Percentiles rank a stretch among this genome's conserved stretches.
phyloP scores from a whole-genome alignment of 768 basidiomycete genomes.

The Tremella yokohamensis region DNA sequence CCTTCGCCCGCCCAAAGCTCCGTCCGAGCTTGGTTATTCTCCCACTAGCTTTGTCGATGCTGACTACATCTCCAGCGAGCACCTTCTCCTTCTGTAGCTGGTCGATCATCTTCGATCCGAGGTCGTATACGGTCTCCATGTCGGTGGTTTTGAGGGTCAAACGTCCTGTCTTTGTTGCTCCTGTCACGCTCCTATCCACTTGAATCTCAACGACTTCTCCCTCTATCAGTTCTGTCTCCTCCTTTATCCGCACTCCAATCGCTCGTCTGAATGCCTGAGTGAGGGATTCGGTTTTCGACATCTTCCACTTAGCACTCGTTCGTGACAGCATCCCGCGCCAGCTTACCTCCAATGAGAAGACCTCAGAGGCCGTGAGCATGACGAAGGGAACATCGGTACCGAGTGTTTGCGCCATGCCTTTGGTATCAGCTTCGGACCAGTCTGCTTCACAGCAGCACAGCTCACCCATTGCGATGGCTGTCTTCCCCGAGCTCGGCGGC shows the following conservation, averaged over 20 bases:
- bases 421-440: background rate
- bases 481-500: conserved; percentile 95
- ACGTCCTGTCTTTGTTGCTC: conserved; percentile 96
- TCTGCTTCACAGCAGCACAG: conserved; percentile 13
- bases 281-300: conserved; percentile 97
- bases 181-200: conserved; percentile 93
- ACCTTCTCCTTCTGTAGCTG: conserved; percentile 96
- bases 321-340: background rate
- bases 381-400: conserved; percentile 96
- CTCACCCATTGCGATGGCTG: conserved; percentile 91
- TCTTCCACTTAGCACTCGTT: conserved; percentile 52
- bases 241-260: conserved; percentile 95
- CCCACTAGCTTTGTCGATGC: conserved; percentile 95
- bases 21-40: conserved; percentile 94
- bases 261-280: conserved; percentile 94
- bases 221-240: conserved; percentile 94
- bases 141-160: conserved; percentile 96
- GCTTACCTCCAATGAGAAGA: conserved; percentile 74
- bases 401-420: conserved; percentile 93
- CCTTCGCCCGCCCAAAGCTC: conserved; percentile 92
- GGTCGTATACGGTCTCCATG: conserved; percentile 99
- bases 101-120: conserved; percentile 99
- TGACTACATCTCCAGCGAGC: conserved; percentile 82
- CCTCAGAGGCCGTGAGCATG: conserved; percentile 95
- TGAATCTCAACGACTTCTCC: conserved; percentile 99